Conservation (phyloP, 2,329 filamentous ascomycete genomes). For the Lachnellula arida region DNA sequence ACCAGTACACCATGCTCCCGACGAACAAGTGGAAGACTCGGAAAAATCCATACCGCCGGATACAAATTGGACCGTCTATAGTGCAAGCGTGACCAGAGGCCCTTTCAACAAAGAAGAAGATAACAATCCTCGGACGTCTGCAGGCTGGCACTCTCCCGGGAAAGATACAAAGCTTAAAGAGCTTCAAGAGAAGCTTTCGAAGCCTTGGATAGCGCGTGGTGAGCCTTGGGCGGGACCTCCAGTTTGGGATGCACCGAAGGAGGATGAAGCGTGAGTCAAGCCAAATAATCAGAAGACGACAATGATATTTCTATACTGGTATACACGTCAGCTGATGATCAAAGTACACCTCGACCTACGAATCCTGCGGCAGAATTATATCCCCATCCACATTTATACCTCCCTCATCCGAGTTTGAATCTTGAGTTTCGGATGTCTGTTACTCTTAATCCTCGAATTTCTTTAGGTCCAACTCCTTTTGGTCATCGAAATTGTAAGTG, state of each 20-base stretch:
- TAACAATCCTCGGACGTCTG: constrained; percentile 1
- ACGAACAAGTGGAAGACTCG: neutral
- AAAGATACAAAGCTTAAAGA: neutral
- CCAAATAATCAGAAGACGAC: neutral
- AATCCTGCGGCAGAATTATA: constrained; percentile 11
- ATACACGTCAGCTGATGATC: neutral
- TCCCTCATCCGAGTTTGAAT: constrained; percentile 43
- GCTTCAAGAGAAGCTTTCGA: neutral
- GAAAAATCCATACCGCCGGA: neutral
- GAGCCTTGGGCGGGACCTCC: neutral
- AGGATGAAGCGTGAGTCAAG: constrained; percentile 1
- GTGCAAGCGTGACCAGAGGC: constrained; percentile 11
- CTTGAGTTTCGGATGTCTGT: constrained; percentile 50
- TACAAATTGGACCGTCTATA: constrained; percentile 19
- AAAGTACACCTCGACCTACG: constrained; percentile 17
- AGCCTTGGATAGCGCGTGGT: constrained; percentile 1
- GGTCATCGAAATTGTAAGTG: constrained; percentile 41
- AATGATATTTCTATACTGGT: neutral
- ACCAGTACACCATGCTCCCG: neutral
- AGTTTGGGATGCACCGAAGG: neutral
- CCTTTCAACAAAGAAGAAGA: constrained; percentile 2
- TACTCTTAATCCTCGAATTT: constrained; percentile 39
- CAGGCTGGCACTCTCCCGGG: neutral
- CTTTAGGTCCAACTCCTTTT: constrained; percentile 38
- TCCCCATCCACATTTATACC: constrained; percentile 37